Base-by-base conservation (phyloP, 345 rosid species). In the Corchorus capsularis region DNA sequence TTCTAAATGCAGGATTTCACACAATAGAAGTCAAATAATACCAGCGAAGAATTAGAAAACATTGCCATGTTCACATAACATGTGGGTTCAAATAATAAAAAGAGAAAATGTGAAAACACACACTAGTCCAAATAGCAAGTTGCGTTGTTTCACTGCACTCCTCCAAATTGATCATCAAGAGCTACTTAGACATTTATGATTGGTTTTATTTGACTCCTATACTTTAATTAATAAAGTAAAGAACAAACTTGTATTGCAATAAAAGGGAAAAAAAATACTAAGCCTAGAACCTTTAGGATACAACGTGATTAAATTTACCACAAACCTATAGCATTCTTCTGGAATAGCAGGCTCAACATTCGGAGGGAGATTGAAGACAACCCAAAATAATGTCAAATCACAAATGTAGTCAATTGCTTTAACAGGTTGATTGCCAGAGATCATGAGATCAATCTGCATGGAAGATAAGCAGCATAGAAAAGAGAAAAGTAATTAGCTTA, bases 361-460 rank as follows among this genome's bases (percentile, higher is more conserved):
- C 5, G 85, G 80, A 72, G 92, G 98, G 67, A 89, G 67, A 74
- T 84, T 71, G 82, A 93, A 95, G 55, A 92, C 96, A 75, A 85
- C 81, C 84, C 86, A 85, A 84, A 93, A 91, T 54, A 95, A 80
- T 17, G 87, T 83, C 86, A 93, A 79, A 71, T 88, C 88, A 59
- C 81, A 78, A 75, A 95, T 80, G 64, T 84, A 68, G 3, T 88
- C 75, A 74, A 87, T 80, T 72, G 98, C 96, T 81, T 89, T 84
- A 78, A 88, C 92, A 43, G 98, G 99, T 47, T 88, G 91, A 77
- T 87, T 91, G 43, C 99, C 92, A 43, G 91, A 82, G 59, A 93
- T 83, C 97, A 95, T 93, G 77, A 90, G 90, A 84, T 94, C 96
- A 78, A 92, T 82, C 98, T 94, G 94, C 84, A 76, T 8, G 47